Evolutionary conservation across 2,329 filamentous ascomycete genomes (phyloP).

Genomic region (Scleromitrula shiraiana): DNA sequence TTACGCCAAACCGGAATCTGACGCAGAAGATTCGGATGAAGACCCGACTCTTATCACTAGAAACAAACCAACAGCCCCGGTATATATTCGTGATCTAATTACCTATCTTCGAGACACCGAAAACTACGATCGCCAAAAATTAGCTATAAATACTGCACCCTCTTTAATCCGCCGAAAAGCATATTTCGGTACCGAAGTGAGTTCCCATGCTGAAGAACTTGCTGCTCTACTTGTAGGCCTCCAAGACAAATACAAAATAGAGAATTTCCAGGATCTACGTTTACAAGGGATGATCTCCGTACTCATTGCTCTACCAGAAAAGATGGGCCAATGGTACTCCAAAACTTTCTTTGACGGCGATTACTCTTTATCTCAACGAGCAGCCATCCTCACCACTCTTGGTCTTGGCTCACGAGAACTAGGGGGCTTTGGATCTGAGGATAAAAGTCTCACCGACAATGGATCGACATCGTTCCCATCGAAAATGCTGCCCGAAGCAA

Average conservation of each 20-base stretch:
- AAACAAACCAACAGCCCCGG: constrained; percentile 74
- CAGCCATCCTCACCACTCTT: constrained; percentile 71
- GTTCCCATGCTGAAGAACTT: constrained; percentile 74
- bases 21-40: constrained; percentile 85
- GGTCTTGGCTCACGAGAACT: constrained; percentile 79
- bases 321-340: constrained; percentile 78
- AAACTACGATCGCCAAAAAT: constrained; percentile 73
- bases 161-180: constrained; percentile 80
- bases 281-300: constrained; percentile 78
- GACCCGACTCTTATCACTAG: constrained; percentile 81
- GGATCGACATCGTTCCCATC: constrained; percentile 57
- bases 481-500: constrained; percentile 64
- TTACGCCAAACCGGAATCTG: constrained; percentile 80
- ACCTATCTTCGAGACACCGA: constrained; percentile 71
- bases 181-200: constrained; percentile 80
- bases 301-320: constrained; percentile 64
- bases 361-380: constrained; percentile 78
- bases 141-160: constrained; percentile 71
- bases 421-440: constrained; percentile 57
- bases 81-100: constrained; percentile 85
- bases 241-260: constrained; percentile 77
- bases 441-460: constrained; percentile 27
- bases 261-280: constrained; percentile 66
- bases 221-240: constrained; percentile 69
- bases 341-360: constrained; percentile 86